Evolutionary conservation across 495 filamentous ascomycete species (phyloP).

Genomic region (Neurospora sp.): DNA sequence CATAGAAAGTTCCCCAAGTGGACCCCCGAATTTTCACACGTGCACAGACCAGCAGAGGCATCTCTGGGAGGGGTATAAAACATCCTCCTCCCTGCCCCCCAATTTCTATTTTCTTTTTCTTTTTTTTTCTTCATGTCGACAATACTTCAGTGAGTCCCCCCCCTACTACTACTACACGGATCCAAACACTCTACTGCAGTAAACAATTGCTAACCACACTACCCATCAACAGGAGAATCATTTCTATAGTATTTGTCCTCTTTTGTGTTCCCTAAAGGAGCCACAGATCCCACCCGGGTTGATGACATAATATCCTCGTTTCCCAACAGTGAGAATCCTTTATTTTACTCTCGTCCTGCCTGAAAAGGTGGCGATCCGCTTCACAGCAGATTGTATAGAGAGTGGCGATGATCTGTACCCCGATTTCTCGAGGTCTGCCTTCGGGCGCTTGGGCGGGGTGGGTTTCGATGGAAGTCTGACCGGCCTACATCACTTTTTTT

Average conservation of each 20-base stretch:
- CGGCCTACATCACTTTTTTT: constrained; percentile 32
- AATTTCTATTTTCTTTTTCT: constrained; percentile 12
- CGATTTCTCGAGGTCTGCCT: constrained; percentile 36
- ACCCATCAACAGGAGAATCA: constrained; percentile 54
- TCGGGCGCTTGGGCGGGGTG: constrained; percentile 47
- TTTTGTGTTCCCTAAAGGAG: constrained; percentile 68
- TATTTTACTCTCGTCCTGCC: constrained; percentile 40
- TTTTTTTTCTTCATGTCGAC: constrained; percentile 45
- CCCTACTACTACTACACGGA: constrained; percentile 17
- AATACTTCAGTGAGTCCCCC: constrained; percentile 45
- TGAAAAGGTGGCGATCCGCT: constrained; percentile 38
- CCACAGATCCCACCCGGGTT: constrained; percentile 54
- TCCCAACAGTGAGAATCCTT: constrained; percentile 47
- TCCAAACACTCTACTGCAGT: neutral
- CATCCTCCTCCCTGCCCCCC: neutral
- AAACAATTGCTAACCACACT: constrained; percentile 14
- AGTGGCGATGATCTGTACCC: constrained; percentile 58
- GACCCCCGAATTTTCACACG: constrained; percentile 41
- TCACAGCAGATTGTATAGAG: constrained; percentile 38
- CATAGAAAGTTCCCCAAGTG: constrained; percentile 57
- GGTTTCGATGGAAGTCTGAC: constrained; percentile 56
- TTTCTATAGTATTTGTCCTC: constrained; percentile 81
- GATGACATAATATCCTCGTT: constrained; percentile 49
- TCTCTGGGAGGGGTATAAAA: constrained; percentile 28
- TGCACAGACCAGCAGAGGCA: constrained; percentile 17